Evolutionary conservation across 805 yeast species (phyloP), one percentile per base, ranked within the genome.

Genomic region (Starmerella bacillaris): DNA sequence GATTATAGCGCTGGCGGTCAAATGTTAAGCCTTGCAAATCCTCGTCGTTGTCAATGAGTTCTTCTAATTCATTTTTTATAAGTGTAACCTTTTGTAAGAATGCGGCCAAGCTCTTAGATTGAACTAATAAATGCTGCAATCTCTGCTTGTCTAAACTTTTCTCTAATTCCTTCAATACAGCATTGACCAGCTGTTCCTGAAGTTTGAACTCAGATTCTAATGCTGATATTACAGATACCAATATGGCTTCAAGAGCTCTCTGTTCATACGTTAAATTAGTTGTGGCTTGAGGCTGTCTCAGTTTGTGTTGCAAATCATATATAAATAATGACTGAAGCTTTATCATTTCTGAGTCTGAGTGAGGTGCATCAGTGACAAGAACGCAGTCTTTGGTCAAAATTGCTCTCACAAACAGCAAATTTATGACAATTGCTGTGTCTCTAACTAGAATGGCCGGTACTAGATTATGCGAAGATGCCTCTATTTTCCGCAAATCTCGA

Each of bases 371-470:
- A 55, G 89, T 89, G 1, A 89, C 67, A 57, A 78, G 66, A 7
- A 89, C 92, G 42, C 66, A 61, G 48, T 86, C 80, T 28, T 70
- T 65, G 47, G 77, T 78, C n/a, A 89, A 70, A 31, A 89, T 63
- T 1, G 95, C 96, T 44, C 89, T 77, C 33, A 89, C 82, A 52
- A 84, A 89, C 26, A 89, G 58, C 49, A 89, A 57, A 51, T 83
- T 84, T 33, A 89, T 72, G 36, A 89, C 60, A 15, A 86, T 78
- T 35, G 92, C 76, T 43, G 69, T 68, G 18, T 69, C 65, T 39
- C 95, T 66, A 17, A 83, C 82, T 40, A 84, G 73, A 31, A 89
- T 76, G 15, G 82, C 72, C 0, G 98, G 98, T 3, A 84, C 84
- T 16, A 86, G 79, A 54, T 82, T 93, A 36, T 76, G 64, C 18